Evolutionary conservation across 179 eudicot species (phyloP).

Genomic region (Monotropa hypopitys): DNA sequence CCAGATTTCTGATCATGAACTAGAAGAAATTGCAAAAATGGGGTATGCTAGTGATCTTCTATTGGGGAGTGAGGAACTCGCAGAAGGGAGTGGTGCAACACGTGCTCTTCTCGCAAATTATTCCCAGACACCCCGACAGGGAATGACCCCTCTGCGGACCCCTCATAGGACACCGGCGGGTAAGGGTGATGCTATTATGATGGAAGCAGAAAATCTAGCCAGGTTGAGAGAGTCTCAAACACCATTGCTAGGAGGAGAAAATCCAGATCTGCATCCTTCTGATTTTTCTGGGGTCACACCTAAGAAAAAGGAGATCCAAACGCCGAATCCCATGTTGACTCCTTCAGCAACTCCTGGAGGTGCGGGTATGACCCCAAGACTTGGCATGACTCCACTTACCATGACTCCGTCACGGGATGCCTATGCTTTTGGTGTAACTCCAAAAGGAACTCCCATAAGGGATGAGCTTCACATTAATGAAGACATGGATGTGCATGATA

Average conservation of each 20-base stretch:
- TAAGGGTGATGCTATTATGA: conserved; percentile 93
- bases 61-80: conserved; percentile 61
- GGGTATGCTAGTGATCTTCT: conserved; percentile 77
- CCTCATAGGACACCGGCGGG: conserved; percentile 98
- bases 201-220: conserved; percentile 94
- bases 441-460: conserved; percentile 89
- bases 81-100: conserved; percentile 92
- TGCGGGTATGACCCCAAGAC: conserved; percentile 63
- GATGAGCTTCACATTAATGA: conserved; percentile 93
- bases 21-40: conserved; percentile 90
- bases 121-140: conserved; percentile 85
- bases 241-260: conserved; percentile 87
- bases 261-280: conserved; percentile 91
- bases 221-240: conserved; percentile 86
- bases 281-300: conserved; percentile 99
- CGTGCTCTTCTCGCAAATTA: conserved; percentile 85
- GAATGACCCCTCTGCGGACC: conserved; percentile 85
- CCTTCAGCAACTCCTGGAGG: conserved; percentile 88
- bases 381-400: conserved; percentile 89
- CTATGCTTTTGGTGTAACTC: conserved; percentile 63
- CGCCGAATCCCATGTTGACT: conserved; percentile 91
- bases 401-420: conserved; percentile 88
- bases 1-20: conserved; percentile 82
- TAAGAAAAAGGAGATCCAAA: conserved; percentile 77
- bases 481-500: conserved; percentile 70